A percentile compares a stretch with the other conserved stretches of the same genome.
Evolutionary conservation across 2,329 filamentous ascomycete genomes (phyloP).

Genomic region (Pseudocercospora macadamiae): DNA sequence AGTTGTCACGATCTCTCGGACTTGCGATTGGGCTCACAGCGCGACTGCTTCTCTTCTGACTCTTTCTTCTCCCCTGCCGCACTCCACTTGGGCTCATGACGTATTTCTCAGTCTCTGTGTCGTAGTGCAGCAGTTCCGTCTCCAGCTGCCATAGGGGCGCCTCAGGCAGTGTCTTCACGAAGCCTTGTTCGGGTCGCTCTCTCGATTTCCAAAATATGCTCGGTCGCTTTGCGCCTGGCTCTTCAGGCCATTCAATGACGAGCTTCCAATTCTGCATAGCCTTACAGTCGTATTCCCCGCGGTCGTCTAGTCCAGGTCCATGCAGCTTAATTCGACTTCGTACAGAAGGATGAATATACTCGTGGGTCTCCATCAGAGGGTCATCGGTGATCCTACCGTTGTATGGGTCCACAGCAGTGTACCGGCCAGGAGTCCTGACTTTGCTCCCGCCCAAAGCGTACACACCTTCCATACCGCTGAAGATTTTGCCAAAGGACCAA

Average conservation of each 20-base stretch:
- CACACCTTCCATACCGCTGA: constrained; percentile 49
- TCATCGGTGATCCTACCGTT: constrained; percentile 47
- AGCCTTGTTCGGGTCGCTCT: constrained; percentile 41
- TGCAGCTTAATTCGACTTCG: constrained; percentile 48
- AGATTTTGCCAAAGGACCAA: constrained; percentile 55
- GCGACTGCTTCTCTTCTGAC: constrained; percentile 17
- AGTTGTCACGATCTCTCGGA: constrained; percentile 4
- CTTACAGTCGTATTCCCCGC: constrained; percentile 48
- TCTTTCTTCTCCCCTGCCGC: constrained; percentile 22
- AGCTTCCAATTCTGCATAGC: constrained; percentile 53
- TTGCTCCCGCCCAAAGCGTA: constrained; percentile 51
- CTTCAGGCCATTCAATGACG: constrained; percentile 46
- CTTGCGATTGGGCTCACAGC: constrained; percentile 4
- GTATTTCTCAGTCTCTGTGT: constrained; percentile 47
- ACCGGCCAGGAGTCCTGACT: constrained; percentile 52
- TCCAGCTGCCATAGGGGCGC: constrained; percentile 50
- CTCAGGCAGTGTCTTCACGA: constrained; percentile 47
- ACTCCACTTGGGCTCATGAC: constrained; percentile 34
- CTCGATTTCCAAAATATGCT: constrained; percentile 49
- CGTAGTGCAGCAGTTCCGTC: constrained; percentile 45
- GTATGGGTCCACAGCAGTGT: constrained; percentile 49
- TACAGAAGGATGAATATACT: constrained; percentile 56
- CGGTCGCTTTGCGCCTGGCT: constrained; percentile 37
- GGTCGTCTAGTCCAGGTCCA: constrained; percentile 52
- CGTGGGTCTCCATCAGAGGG: constrained; percentile 52